A percentile compares a stretch with the other conserved stretches of the same genome.
These are phyloP conservation scores for Clitocybe nebularis DNA, from an alignment of 1,284 basidiomycete genomes.

Conservation along the genomic window DNA sequence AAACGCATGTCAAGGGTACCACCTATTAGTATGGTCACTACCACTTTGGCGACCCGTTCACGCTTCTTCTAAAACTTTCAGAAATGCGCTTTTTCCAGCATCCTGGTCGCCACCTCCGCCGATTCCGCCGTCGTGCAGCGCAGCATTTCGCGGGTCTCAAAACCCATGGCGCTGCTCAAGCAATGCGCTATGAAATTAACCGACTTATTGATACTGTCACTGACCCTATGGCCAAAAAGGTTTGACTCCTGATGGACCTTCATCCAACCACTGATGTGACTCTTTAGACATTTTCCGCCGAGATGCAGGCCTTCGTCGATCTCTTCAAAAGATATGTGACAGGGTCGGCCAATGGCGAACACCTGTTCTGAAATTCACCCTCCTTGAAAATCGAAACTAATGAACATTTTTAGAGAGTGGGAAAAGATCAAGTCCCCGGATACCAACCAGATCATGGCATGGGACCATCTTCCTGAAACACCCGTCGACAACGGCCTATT, in stretches of 20 bases:
- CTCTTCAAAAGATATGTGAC: constrained; percentile 96
- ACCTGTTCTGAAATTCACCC: constrained; percentile 65
- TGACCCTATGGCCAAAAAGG: constrained; percentile 81
- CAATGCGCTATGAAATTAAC: constrained; percentile 97
- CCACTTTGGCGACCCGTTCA: background rate
- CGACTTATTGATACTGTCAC: constrained; percentile 81
- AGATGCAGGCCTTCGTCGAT: constrained; percentile 98
- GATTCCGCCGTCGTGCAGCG: constrained; percentile 18
- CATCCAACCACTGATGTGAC: too few species aligned
- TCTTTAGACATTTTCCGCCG: constrained; percentile 84
- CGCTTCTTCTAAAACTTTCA: constrained; percentile 3
- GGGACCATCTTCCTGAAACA: constrained; percentile 64
- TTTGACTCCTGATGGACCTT: too few species aligned
- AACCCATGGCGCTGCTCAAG: constrained; percentile 91
- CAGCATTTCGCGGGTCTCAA: constrained; percentile 38
- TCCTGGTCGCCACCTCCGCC: constrained; percentile 23
- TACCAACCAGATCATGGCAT: constrained; percentile 86
- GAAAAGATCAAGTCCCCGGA: constrained; percentile 94
- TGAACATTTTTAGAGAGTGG: constrained; percentile 61
- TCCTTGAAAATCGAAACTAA: constrained; percentile 13
- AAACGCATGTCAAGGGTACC: constrained; percentile 11
- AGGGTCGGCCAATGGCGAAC: constrained; percentile 89
- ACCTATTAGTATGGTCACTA: background rate
- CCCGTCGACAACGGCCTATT: constrained; percentile 62
- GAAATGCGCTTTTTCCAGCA: constrained; percentile 29